These are phyloP conservation scores for Sanguinoderma infundibulare DNA, from an alignment of 1,284 basidiomycete species.

Conservation along the genomic window DNA sequence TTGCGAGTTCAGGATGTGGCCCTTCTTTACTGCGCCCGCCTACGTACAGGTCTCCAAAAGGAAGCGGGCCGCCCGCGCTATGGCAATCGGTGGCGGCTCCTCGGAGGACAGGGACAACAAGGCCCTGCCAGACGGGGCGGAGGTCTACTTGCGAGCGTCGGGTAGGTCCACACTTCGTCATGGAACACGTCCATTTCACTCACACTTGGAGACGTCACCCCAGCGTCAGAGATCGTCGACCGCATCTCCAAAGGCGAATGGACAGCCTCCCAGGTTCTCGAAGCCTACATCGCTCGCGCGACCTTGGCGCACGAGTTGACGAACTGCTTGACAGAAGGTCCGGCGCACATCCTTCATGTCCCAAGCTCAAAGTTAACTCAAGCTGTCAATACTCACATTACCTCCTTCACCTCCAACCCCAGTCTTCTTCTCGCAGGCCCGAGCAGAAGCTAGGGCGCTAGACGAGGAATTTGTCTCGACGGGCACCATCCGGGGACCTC, in stretches of 20 bases:
- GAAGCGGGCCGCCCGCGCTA: slow-evolving; percentile 41
- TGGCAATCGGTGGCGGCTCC: slow-evolving; percentile 30
- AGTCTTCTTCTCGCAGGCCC: slow-evolving; percentile 43
- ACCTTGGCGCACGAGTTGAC: slow-evolving; percentile 65
- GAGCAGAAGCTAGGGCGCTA: slow-evolving; percentile 60
- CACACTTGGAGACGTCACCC: neutral
- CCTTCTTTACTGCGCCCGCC: slow-evolving; percentile 38
- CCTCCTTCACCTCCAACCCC: too few relatives aligned
- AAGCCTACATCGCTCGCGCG: slow-evolving; percentile 75
- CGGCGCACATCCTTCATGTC: neutral
- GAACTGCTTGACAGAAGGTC: slow-evolving; percentile 83
- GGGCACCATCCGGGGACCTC: slow-evolving; percentile 64
- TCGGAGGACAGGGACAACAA: too few relatives aligned
- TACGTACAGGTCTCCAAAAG: slow-evolving; percentile 34
- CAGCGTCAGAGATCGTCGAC: slow-evolving; percentile 55
- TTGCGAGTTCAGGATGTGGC: slow-evolving; percentile 41
- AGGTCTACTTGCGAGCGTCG: slow-evolving; percentile 32
- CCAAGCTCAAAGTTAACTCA: neutral
- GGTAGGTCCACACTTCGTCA: slow-evolving; percentile 25
- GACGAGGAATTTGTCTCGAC: slow-evolving; percentile 70
- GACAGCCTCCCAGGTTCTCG: slow-evolving; percentile 75
- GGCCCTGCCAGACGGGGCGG: neutral
- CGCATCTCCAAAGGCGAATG: slow-evolving; percentile 64
- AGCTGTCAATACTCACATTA: neutral
- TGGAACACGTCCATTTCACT: neutral